Evolutionary conservation across 2,329 filamentous ascomycete species (phyloP).

Genomic region (Emmonsiellopsis sp.): DNA sequence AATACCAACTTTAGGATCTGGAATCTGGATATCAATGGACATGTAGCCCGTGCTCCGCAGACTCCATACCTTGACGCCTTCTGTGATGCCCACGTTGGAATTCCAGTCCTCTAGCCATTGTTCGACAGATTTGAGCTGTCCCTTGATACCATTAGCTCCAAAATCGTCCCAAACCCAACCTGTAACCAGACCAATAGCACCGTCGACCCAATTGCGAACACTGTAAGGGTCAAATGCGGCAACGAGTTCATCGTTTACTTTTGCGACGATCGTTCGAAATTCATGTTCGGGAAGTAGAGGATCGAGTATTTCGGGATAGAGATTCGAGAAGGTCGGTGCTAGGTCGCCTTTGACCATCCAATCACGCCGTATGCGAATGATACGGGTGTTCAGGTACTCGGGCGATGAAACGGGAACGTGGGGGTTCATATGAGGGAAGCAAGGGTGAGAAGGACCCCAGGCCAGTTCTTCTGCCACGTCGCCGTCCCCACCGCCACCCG

Average conservation of each 20-base stretch:
- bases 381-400: conserved; percentile 67
- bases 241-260: conserved; percentile 67
- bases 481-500: conserved; percentile 23
- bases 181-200: conserved; percentile 67
- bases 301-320: conserved; percentile 93
- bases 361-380: conserved; percentile 84
- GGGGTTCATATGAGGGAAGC: conserved; percentile 85
- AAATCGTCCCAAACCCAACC: conserved; percentile 94
- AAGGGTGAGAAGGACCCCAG: conserved; percentile 92
- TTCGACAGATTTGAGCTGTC: conserved; percentile 60
- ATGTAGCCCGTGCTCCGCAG: conserved; percentile 79
- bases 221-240: conserved; percentile 73
- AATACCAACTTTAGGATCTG: conserved; percentile 40
- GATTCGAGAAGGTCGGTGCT: conserved; percentile 84
- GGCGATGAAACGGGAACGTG: conserved; percentile 72
- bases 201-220: conserved; percentile 68
- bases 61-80: conserved; percentile 64
- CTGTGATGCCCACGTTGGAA: conserved; percentile 46
- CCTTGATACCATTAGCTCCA: conserved; percentile 67
- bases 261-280: conserved; percentile 72
- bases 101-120: conserved; percentile 85
- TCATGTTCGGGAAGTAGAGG: conserved; percentile 76
- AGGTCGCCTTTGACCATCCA: conserved; percentile 86
- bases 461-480: conserved; percentile 59
- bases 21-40: conserved; percentile 47